Evolutionary conservation across 345 rosid species (phyloP).

Genomic region (Pugionium dolabratum): DNA sequence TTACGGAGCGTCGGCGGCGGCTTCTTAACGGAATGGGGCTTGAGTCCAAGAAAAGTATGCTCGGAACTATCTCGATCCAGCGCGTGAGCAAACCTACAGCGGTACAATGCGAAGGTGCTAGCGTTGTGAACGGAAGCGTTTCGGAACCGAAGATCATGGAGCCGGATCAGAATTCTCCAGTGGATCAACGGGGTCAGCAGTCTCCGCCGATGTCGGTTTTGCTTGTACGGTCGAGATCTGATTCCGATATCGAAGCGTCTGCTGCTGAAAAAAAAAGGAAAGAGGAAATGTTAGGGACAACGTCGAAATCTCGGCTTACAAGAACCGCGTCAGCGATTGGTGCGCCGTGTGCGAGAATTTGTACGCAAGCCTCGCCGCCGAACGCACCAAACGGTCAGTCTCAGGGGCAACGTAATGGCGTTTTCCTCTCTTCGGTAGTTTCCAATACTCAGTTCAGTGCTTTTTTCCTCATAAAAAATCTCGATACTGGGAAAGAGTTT

Average conservation of each 20-base stretch:
- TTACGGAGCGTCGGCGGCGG: slow-evolving; percentile 67
- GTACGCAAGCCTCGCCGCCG: slow-evolving; percentile 40
- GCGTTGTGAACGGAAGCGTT: background rate
- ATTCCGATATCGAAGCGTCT: slow-evolving; percentile 61
- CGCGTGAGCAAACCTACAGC: slow-evolving; percentile 29
- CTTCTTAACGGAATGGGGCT: slow-evolving; percentile 83
- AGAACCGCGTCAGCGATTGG: slow-evolving; percentile 59
- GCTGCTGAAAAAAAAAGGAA: slow-evolving; percentile 51
- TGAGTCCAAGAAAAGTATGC: slow-evolving; percentile 43
- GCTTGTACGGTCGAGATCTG: slow-evolving; percentile 74
- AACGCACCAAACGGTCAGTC: slow-evolving; percentile 24
- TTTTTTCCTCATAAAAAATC: slow-evolving; percentile 79
- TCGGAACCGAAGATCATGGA: slow-evolving; percentile 27
- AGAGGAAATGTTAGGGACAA: slow-evolving; percentile 60
- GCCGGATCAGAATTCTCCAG: slow-evolving; percentile 4
- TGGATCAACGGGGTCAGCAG: slow-evolving; percentile 15
- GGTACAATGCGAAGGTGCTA: slow-evolving; percentile 4
- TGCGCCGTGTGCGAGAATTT: slow-evolving; percentile 44
- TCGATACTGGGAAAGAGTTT: slow-evolving; percentile 86
- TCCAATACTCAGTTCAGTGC: slow-evolving; percentile 54
- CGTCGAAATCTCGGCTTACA: slow-evolving; percentile 66
- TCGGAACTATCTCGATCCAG: slow-evolving; percentile 42
- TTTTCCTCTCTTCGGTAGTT: slow-evolving; percentile 35
- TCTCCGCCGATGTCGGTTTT: slow-evolving; percentile 39
- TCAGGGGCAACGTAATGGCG: slow-evolving; percentile 24